Percentiles rank a stretch among this genome's conserved stretches.
Conservation (phyloP, 140 eudicot genomes). For the Anethum foeniculum region DNA sequence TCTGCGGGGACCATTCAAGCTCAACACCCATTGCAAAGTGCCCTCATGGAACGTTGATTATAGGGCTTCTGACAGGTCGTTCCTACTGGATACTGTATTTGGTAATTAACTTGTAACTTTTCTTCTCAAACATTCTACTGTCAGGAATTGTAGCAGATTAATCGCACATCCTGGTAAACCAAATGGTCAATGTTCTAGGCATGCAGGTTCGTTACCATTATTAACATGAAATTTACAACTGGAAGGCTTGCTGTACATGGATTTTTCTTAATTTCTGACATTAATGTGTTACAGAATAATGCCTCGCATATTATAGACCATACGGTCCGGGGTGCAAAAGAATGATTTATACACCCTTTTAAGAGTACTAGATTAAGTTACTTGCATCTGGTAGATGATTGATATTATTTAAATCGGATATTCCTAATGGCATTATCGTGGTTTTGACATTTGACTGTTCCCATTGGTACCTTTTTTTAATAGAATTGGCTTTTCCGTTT, state of each 20-base stretch:
- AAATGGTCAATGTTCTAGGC: neutral
- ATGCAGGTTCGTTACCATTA: neutral
- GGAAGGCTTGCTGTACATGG: neutral
- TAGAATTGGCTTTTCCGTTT: no score
- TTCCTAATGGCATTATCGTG: no score
- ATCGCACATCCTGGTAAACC: neutral
- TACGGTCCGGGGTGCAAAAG: neutral
- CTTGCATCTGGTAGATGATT: neutral
- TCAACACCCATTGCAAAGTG: neutral
- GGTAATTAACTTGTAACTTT: neutral
- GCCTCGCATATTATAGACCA: neutral
- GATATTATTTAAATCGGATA: neutral
- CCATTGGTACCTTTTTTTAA: no score
- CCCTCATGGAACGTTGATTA: neutral
- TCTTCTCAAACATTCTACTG: neutral
- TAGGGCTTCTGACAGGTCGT: neutral
- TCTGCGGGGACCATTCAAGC: neutral
- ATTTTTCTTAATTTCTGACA: neutral
- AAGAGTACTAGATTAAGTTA: neutral
- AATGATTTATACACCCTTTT: neutral
- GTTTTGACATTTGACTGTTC: no score
- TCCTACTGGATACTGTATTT: neutral
- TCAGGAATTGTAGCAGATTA: neutral
- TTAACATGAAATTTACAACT: neutral
- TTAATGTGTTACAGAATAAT: neutral